These are phyloP conservation scores for Bipolaris oryzae DNA, from an alignment of 2,329 filamentous ascomycete genomes.

Conservation along the genomic window DNA sequence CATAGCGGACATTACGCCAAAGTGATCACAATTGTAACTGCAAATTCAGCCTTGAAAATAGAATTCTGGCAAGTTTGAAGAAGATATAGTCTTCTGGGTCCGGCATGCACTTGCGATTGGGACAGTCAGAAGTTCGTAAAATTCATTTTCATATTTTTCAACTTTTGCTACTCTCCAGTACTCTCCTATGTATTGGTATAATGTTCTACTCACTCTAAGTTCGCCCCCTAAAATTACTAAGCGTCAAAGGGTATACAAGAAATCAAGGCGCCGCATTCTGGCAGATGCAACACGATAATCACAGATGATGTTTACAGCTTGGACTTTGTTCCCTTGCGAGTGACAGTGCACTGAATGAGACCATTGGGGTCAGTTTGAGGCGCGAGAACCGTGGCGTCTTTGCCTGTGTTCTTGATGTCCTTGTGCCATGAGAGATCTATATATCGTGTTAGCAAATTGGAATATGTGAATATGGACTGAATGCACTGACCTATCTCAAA, in stretches of 20 bases:
- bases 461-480: background rate
- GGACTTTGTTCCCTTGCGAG: slow-evolving; percentile 58
- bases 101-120: background rate
- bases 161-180: slow-evolving; percentile 22
- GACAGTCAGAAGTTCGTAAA: background rate
- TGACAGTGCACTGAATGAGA: slow-evolving; percentile 91
- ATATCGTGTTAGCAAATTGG: slow-evolving; percentile 17
- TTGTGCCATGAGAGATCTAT: slow-evolving; percentile 98
- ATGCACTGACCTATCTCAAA: slow-evolving; percentile 82
- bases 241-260: slow-evolving; percentile 24
- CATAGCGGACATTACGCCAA: background rate
- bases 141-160: slow-evolving; percentile 12
- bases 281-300: slow-evolving; percentile 10
- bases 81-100: background rate
- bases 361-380: slow-evolving; percentile 94
- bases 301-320: slow-evolving; percentile 47
- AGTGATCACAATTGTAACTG: background rate
- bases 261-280: slow-evolving; percentile 16
- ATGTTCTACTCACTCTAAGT: slow-evolving; percentile 33
- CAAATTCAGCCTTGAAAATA: background rate
- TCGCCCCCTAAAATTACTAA: slow-evolving; percentile 19
- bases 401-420: slow-evolving; percentile 90
- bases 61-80: too few species aligned
- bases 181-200: slow-evolving; percentile 30
- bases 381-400: slow-evolving; percentile 93